Percentiles rank a stretch among this genome's conserved stretches.
Evolutionary conservation across 1,284 basidiomycete genomes (phyloP).

Genomic region (Sporisorium iseilematis-ciliati): DNA sequence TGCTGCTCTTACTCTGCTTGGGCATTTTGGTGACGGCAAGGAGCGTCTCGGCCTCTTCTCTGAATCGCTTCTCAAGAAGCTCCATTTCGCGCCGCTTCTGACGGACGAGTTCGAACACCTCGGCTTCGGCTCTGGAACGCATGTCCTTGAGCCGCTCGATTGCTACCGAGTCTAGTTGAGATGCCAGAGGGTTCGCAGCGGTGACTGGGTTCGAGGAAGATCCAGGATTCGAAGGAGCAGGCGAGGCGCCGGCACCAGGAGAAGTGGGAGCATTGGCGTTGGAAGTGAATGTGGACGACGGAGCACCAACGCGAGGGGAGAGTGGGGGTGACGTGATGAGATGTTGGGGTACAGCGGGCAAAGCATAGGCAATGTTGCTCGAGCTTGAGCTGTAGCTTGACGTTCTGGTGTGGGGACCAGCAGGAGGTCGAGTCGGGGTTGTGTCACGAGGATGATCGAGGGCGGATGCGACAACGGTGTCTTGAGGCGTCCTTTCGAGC

Average conservation of each 20-base stretch:
- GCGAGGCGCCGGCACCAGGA: constrained; percentile 16
- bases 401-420: constrained; percentile 13
- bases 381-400: constrained; percentile 26
- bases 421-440: constrained; percentile 36
- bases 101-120: constrained; percentile 53
- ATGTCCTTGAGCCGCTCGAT: constrained; percentile 50
- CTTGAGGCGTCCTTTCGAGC: background rate
- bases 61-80: constrained; percentile 41
- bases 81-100: constrained; percentile 57
- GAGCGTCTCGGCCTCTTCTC: constrained; percentile 47
- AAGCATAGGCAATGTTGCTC: constrained; percentile 23
- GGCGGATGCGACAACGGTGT: background rate
- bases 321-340: constrained; percentile 44
- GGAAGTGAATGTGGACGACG: constrained; percentile 9
- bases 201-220: constrained; percentile 3
- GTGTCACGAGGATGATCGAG: constrained; percentile 18
- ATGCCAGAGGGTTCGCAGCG: constrained; percentile 28
- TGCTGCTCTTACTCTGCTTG: constrained; percentile 20
- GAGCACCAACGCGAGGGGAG: constrained; percentile 25
- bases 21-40: constrained; percentile 35
- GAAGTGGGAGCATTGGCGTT: constrained; percentile 13
- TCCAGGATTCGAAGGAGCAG: constrained; percentile 5
- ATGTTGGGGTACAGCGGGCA: constrained; percentile 49
- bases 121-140: constrained; percentile 51
- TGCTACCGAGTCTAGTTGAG: constrained; percentile 46